Evolutionary conservation across 225 moss, liverwort and hornwort species (phyloP), one percentile per base, ranked within the genome.

Genomic region (Thuidium tamariscinum): DNA sequence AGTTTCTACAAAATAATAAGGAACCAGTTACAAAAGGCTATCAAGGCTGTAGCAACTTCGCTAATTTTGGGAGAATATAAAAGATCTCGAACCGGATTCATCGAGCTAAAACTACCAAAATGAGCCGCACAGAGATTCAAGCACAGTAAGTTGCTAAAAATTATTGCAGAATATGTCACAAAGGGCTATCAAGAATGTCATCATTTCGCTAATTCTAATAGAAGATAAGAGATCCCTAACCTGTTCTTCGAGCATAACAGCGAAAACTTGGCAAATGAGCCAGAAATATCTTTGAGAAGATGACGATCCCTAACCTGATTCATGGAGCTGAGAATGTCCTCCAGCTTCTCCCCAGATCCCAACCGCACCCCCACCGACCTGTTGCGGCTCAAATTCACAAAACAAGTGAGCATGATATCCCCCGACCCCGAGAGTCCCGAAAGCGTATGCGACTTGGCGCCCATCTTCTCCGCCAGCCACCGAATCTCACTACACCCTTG

Each of bases 391-490:
- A 98, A 90, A 13, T 81, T 94, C 69, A 98, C 97, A 46, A 98
- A 98, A 76, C 97, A 98, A 16, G 97, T 98, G 90, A 98, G 96
- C 97, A 98, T 98, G 80, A 98, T 98, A 76, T 98, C 97, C 27
- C 97, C 97, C 27, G 96, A 95, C 44, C 97, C 97, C 6, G 97
- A 96, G n/a, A 98, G 93, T 55, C 97, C 97, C 16, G 97, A 95
- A 3, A 98, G 91, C 10, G 97, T 98, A 61, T 96, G 93, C 18
- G 95, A 78, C 79, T 96, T 98, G 34, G 96, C 97, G 68, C 97
- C 97, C 97, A 98, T 98, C 89, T 98, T 98, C 89, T 98, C 97
- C 70, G 97, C 97, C 67, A 98, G 93, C 97, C 97, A 98, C 55
- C 97, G 92, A 84, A 98, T 98, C 86, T 98, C 97, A 27, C 94